Evolutionary conservation across 768 basidiomycete species (phyloP).

Genomic region (Gloeopeniophorella convolvens): DNA sequence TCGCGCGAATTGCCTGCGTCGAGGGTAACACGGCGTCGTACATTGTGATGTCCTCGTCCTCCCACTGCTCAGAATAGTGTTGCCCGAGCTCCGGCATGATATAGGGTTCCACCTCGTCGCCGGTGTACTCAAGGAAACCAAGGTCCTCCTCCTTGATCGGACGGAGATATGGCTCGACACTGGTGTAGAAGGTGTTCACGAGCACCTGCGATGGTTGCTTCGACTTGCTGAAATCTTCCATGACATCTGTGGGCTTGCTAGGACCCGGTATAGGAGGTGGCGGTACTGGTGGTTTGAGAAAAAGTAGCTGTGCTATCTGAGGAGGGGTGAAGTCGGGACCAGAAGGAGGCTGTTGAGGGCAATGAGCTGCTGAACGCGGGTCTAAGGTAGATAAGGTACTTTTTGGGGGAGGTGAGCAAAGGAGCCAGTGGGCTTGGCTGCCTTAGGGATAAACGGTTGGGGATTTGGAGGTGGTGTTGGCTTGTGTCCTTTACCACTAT

Average conservation of each 20-base stretch:
- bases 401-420: constrained; percentile 41
- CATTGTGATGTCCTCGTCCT: constrained; percentile 74
- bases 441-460: constrained; percentile 42
- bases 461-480: constrained; percentile 34
- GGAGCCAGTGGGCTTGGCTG: constrained; percentile 45
- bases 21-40: constrained; percentile 38
- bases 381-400: constrained; percentile 28
- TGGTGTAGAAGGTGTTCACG: constrained; percentile 76
- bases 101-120: constrained; percentile 86
- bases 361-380: neutral
- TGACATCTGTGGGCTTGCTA: constrained; percentile 75
- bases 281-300: constrained; percentile 55
- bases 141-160: constrained; percentile 92
- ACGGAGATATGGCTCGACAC: constrained; percentile 86
- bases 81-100: constrained; percentile 79
- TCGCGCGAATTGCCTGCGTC: constrained; percentile 34
- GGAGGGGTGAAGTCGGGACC: constrained; percentile 64
- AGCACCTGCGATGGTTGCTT: constrained; percentile 70
- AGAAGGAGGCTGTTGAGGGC: constrained; percentile 24
- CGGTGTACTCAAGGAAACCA: constrained; percentile 85
- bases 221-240: constrained; percentile 81
- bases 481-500: constrained; percentile 45
- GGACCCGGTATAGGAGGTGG: constrained; percentile 70
- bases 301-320: constrained; percentile 41
- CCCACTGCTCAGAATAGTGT: constrained; percentile 91